Evolutionary conservation across 306 rosid species (phyloP).

Genomic region (Cicer bijugum): DNA sequence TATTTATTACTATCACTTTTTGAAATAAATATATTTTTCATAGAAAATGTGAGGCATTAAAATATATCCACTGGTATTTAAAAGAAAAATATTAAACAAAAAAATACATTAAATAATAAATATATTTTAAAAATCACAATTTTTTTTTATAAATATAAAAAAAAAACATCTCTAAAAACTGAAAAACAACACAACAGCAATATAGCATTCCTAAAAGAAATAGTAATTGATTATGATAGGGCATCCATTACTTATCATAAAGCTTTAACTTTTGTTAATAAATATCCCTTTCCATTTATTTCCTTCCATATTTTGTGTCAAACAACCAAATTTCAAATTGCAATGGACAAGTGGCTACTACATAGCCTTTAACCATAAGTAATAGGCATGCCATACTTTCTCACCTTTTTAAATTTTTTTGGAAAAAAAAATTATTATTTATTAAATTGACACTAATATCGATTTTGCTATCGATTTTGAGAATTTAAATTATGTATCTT

Average conservation of each 20-base stretch:
- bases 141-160: not conserved
- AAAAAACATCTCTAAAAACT: too few relatives aligned
- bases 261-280: constrained; percentile 39
- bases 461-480: too few relatives aligned
- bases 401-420: constrained; percentile 26
- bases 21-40: too few relatives aligned
- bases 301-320: constrained; percentile 41
- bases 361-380: constrained; percentile 43
- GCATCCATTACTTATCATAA: constrained; percentile 38
- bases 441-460: too few relatives aligned
- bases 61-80: too few relatives aligned
- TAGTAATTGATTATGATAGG: constrained; percentile 42
- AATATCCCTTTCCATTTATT: constrained; percentile 27
- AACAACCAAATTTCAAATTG: constrained; percentile 33
- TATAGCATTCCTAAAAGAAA: constrained; percentile 12
- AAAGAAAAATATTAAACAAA: too few relatives aligned
- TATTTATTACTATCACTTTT: too few relatives aligned
- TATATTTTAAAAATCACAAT: too few relatives aligned
- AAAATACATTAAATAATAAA: too few relatives aligned
- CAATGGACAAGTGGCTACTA: constrained; percentile 39
- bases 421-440: not conserved
- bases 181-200: too few relatives aligned
- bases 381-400: constrained; percentile 50
- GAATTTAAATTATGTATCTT: too few relatives aligned
- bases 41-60: too few relatives aligned